Base-by-base conservation (phyloP, 2,329 filamentous ascomycete species). In the Camptophora hylomeconis region DNA sequence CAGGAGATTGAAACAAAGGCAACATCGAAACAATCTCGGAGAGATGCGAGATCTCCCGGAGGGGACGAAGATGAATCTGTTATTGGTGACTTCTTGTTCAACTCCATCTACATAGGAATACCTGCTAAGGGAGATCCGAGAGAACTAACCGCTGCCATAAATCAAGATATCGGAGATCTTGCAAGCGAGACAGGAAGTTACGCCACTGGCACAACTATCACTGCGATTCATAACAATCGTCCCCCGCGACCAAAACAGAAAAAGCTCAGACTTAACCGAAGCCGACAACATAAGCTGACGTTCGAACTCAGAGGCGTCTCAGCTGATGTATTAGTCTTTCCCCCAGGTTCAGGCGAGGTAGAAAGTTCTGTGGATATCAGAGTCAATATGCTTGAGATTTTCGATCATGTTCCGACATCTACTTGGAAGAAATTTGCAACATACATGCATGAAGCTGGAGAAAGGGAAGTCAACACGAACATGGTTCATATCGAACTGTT, bases 341-440 rank as follows among this genome's bases (percentile, higher is more conserved):
- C 84, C 5, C 72, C 80, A 0, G 70, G 65, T 3, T 72, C 70
- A 11, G 80, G 75, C 1, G 84, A 94, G 52, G 89, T 83, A 0
- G 72, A 92, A 48, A 92, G 76, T 51, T 92, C 84, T 12, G 62
- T 95, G 20, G 82, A 94, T 51, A 61, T 95, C 18, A 74, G 83
- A 6, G 65, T 98, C 7, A 69, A 72, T 20, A 78, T 89, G 33
- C 63, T 98, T 8, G 86, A 93, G 42, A 75, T 98, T 10, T 93
- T 89, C 38, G 89, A 98, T 51, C 83, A 94, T 48, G 70, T 98
- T 2, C 83, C 84, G 2, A 87, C 83, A 0, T 98, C 89, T 3
- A 94, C 87, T 0, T 98, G 92, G 92, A 92, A 81, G 53, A 98
- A 94, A 51, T 98, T 98, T 56, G 76, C 83, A 9, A 95, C 87